Conservation (phyloP, 2,329 filamentous ascomycete species). For the Pseudocercospora cruenta region DNA sequence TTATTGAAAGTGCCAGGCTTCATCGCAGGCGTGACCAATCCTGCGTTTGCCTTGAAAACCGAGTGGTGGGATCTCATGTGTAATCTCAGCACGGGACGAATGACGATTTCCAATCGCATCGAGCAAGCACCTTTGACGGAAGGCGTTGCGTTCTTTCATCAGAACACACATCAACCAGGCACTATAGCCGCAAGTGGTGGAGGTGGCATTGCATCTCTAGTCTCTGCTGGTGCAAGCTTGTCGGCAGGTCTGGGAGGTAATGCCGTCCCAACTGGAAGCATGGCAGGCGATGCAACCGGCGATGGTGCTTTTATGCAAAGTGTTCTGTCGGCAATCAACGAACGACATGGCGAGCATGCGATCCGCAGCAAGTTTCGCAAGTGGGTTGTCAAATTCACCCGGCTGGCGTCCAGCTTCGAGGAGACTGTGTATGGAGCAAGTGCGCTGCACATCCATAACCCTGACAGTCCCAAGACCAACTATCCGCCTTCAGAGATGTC, state of each 20-base stretch:
- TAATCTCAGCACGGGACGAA: conserved; percentile 85
- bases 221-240: conserved; percentile 39
- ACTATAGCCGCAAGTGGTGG: conserved; percentile 32
- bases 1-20: conserved; percentile 94
- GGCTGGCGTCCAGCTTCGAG: conserved; percentile 90
- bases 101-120: conserved; percentile 91
- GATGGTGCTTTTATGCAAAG: conserved; percentile 88
- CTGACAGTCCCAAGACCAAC: conserved; percentile 39
- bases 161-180: conserved; percentile 44
- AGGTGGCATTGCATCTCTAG: conserved; percentile 34
- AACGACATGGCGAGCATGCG: conserved; percentile 84
- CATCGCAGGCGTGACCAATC: conserved; percentile 96
- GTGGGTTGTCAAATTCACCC: conserved; percentile 92
- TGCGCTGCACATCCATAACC: conserved; percentile 71
- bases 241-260: conserved; percentile 41
- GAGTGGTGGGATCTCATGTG: conserved; percentile 99
- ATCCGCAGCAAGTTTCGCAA: conserved; percentile 91
- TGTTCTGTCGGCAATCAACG: conserved; percentile 79
- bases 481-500: conserved; percentile 20
- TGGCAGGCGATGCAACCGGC: conserved; percentile 70
- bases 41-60: conserved; percentile 89
- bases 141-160: conserved; percentile 83
- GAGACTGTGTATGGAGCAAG: conserved; percentile 93
- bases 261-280: conserved; percentile 35
- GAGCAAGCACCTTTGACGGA: conserved; percentile 81